Percentiles rank a stretch among this genome's conserved stretches.
These are phyloP conservation scores for Piper longum DNA, from an alignment of 164 flowering plant species.

Conservation along the genomic window DNA sequence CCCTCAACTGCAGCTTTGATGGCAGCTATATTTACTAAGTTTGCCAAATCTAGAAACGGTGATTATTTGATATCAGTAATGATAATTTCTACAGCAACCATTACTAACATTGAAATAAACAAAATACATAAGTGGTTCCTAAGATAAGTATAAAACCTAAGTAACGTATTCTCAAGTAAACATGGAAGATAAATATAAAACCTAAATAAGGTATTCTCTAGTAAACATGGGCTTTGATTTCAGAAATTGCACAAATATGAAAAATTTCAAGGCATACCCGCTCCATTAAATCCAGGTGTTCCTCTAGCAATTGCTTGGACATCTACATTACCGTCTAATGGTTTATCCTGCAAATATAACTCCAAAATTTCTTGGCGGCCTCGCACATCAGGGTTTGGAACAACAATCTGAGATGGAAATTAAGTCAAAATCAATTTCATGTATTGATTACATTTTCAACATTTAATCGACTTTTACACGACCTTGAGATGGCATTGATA, in stretches of 20 bases:
- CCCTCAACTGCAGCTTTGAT: constrained; percentile 98
- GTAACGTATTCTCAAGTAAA: not conserved
- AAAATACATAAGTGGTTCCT: not conserved
- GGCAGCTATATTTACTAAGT: constrained; percentile 95
- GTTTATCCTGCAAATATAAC: constrained; percentile 85
- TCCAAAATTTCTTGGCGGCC: constrained; percentile 96
- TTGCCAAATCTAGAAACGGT: constrained; percentile 63
- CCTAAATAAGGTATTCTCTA: no score
- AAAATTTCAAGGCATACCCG: constrained; percentile 29
- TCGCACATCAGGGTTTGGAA: constrained; percentile 84
- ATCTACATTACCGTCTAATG: constrained; percentile 79
- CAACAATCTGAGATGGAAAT: constrained; percentile 50
- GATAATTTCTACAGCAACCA: not conserved
- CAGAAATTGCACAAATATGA: not conserved
- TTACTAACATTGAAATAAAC: not conserved
- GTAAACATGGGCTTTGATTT: not conserved
- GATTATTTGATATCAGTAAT: not conserved
- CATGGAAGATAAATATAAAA: no score
- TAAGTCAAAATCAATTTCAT: not conserved
- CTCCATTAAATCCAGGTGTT: constrained; percentile 98
- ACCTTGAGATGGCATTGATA: no score
- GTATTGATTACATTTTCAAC: not conserved
- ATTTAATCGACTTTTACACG: not conserved
- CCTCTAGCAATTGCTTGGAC: constrained; percentile 86
- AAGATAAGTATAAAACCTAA: not conserved